These are phyloP conservation scores for Spirogloea muscicola DNA, from an alignment of 139 green algal species.

Conservation along the genomic window DNA sequence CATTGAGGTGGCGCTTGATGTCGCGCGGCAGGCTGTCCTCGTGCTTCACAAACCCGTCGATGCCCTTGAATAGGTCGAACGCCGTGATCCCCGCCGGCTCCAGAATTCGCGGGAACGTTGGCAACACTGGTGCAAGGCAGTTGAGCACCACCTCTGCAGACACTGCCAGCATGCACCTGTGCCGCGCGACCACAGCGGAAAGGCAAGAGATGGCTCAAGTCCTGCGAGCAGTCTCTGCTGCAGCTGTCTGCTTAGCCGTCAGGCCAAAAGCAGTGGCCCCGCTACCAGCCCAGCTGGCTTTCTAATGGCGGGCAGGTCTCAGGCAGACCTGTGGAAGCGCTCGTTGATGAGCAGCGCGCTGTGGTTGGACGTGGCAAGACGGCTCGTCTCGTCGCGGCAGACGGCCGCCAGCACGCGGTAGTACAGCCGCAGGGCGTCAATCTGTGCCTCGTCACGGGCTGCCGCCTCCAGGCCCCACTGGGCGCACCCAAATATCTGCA, in stretches of 20 bases:
- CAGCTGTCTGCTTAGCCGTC: no score
- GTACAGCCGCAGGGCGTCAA: no score
- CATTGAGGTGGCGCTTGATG: conserved; percentile 51
- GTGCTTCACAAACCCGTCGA: conserved; percentile 49
- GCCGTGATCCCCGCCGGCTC: conserved; percentile 28
- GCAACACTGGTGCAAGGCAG: conserved; percentile 22
- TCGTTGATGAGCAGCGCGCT: conserved; percentile 35
- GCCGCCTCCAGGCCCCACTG: no score
- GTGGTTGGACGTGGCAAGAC: not conserved
- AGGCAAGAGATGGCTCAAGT: no score
- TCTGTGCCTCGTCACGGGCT: no score
- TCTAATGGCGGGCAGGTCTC: no score
- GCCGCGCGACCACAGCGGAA: no score
- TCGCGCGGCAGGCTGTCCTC: conserved; percentile 45
- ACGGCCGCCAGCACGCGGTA: conserved; percentile 62
- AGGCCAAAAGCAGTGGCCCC: no score
- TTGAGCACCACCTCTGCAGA: conserved; percentile 44
- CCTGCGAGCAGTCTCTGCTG: no score
- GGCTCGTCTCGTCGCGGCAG: conserved; percentile 28
- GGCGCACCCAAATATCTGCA: no score
- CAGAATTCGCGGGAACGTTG: conserved; percentile 42
- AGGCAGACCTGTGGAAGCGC: conserved; percentile 43
- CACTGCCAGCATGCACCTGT: conserved; percentile 43
- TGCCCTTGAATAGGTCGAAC: conserved; percentile 49
- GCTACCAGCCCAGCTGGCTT: no score